These are phyloP conservation scores for Ilyonectria robusta DNA, from an alignment of 2,329 filamentous ascomycete genomes.

Conservation along the genomic window DNA sequence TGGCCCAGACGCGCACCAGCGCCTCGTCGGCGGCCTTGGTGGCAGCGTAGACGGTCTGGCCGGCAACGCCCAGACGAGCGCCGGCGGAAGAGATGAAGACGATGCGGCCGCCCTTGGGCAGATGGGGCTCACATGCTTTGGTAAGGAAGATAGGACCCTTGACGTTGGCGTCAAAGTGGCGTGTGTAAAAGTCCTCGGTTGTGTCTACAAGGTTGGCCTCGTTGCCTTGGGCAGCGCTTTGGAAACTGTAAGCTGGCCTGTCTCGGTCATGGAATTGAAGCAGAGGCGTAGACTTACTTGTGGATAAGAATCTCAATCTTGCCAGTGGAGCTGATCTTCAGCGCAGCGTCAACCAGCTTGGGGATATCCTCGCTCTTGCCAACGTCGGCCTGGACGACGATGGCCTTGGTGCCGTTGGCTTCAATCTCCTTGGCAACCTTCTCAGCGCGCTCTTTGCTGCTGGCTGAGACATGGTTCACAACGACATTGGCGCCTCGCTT, in stretches of 20 bases:
- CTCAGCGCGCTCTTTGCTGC: conserved; percentile 34
- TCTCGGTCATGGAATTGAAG: too few relatives aligned
- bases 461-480: conserved; percentile 36
- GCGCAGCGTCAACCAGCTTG: conserved; percentile 34
- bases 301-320: conserved; percentile 46
- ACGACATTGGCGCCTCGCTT: conserved; percentile 40
- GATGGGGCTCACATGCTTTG: conserved; percentile 47
- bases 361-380: conserved; percentile 29
- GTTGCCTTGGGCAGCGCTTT: conserved; percentile 27
- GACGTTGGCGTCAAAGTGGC: conserved; percentile 43
- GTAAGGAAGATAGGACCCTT: conserved; percentile 50
- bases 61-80: conserved; percentile 48
- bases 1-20: conserved; percentile 49
- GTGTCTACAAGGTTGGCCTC: conserved; percentile 35
- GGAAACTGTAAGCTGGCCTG: neutral
- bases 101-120: conserved; percentile 50
- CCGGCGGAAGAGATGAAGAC: conserved; percentile 52
- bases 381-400: conserved; percentile 35
- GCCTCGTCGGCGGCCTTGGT: conserved; percentile 54
- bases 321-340: conserved; percentile 35
- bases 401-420: conserved; percentile 30
- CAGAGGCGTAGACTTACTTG: conserved; percentile 33
- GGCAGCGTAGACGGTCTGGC: conserved; percentile 50
- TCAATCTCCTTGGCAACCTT: conserved; percentile 34
- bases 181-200: conserved; percentile 28